phyloP scores from a whole-genome alignment of 2,329 filamentous ascomycete species.

The Colletotrichum lentis region DNA sequence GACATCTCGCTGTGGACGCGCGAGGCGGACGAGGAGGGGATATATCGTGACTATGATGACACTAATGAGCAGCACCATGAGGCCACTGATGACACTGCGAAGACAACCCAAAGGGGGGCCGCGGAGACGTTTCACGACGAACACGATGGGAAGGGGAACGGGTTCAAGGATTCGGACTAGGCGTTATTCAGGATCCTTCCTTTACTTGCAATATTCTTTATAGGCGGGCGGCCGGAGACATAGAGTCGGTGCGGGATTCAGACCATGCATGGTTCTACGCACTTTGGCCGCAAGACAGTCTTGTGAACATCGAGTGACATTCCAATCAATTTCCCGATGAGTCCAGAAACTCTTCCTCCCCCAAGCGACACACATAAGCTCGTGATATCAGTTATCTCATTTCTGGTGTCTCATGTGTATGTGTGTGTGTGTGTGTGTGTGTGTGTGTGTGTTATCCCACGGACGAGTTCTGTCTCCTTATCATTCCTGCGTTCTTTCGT shows the following conservation, averaged over 20 bases:
- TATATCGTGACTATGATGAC: slow-evolving; percentile 46
- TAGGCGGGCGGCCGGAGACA: slow-evolving; percentile 12
- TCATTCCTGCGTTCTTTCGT: slow-evolving; percentile 21
- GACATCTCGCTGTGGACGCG: slow-evolving; percentile 67
- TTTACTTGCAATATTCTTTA: background rate
- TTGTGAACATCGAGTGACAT: background rate
- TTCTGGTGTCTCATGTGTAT: slow-evolving; percentile 13
- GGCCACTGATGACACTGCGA: background rate
- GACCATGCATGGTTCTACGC: slow-evolving; percentile 5
- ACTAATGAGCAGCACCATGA: slow-evolving; percentile 38
- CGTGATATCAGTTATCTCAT: slow-evolving; percentile 34
- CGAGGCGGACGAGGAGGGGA: slow-evolving; percentile 47
- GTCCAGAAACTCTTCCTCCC: no score
- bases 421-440: no score
- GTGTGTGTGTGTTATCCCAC: slow-evolving; percentile 28
- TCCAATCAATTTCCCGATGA: background rate
- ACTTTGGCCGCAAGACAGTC: background rate
- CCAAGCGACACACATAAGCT: background rate
- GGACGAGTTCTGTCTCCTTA: slow-evolving; percentile 32
- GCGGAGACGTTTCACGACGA: slow-evolving; percentile 16
- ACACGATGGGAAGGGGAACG: slow-evolving; percentile 1
- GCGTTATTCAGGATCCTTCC: background rate
- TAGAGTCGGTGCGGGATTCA: background rate
- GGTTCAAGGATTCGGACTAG: slow-evolving; percentile 23
- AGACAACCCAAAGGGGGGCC: slow-evolving; percentile 3